Evolutionary conservation across 345 rosid genomes (phyloP), one percentile per base, ranked within the genome.

Genomic region (Eucalyptus decipiens): DNA sequence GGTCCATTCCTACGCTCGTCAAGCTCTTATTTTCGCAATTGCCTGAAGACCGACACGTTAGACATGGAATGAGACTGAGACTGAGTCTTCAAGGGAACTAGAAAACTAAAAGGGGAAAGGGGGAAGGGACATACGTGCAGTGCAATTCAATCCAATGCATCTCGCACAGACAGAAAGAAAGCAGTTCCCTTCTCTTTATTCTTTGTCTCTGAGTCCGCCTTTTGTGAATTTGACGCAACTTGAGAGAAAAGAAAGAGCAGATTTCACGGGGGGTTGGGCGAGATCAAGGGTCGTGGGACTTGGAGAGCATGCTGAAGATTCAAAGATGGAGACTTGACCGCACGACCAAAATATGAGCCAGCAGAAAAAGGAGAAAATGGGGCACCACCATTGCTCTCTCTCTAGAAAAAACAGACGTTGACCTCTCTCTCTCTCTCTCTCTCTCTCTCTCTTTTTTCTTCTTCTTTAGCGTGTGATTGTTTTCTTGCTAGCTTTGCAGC

Each of bases 321-420:
- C 83, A 40, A 76, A 40, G 83, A 40, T 76, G 13, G 83, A 37
- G 83, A 76, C 83, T 76, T 40, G 83, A 76, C 83, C 83, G 83
- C 83, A 76, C 83, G 47, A 76, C 83, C 83, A 76, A 76, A 76
- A 76, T 6, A 76, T 40, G 28, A 21, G 47, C 83, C 83, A 18
- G 24, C 83, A 24, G 13, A 42, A 37, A 37, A 40, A 12, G 83
- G 47, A 76, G 83, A 40, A 76, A 76, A 76, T 76, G 83, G 83
- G 83, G 83, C 47, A 40, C 83, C 47, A 76, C 83, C 83, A 40
- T 76, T 37, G 83, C 83, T 76, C 83, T 76, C 45, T 76, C 47
- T 21, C 83, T 76, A 76, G 83, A 76, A 76, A 76, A 43, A 45
- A 21, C 83, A 76, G 83, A 76, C 28, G 83, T 76, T 76, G 83